phyloP scores from a whole-genome alignment of 495 filamentous ascomycete genomes.

The Immersiella caudata region DNA sequence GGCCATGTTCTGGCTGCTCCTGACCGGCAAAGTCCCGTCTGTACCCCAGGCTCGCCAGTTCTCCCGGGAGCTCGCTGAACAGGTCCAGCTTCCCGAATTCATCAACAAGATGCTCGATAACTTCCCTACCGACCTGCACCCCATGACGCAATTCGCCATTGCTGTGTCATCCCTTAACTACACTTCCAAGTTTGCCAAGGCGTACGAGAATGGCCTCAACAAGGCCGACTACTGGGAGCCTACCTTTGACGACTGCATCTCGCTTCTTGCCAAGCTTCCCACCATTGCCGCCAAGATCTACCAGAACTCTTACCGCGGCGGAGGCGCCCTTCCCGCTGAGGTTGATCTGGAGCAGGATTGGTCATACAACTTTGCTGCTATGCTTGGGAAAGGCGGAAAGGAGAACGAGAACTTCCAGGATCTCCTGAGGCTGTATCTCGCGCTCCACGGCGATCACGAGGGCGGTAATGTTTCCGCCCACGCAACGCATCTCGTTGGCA shows the following conservation, averaged over 20 bases:
- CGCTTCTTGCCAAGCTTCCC: slow-evolving; percentile 91
- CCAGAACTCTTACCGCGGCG: slow-evolving; percentile 79
- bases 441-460: slow-evolving; percentile 97
- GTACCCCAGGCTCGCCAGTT: slow-evolving; percentile 77
- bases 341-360: slow-evolving; percentile 88
- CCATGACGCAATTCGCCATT: slow-evolving; percentile 97
- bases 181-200: slow-evolving; percentile 87
- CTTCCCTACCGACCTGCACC: slow-evolving; percentile 87
- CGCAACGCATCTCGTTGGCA: slow-evolving; percentile 96
- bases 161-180: slow-evolving; percentile 93
- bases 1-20: slow-evolving; percentile 98
- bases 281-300: slow-evolving; percentile 97
- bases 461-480: slow-evolving; percentile 97
- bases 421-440: slow-evolving; percentile 87
- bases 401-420: slow-evolving; percentile 95
- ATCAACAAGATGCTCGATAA: slow-evolving; percentile 85
- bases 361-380: slow-evolving; percentile 96
- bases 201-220: slow-evolving; percentile 84
- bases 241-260: slow-evolving; percentile 94
- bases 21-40: slow-evolving; percentile 90
- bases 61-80: slow-evolving; percentile 83
- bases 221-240: slow-evolving; percentile 99
- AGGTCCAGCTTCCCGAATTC: slow-evolving; percentile 80
- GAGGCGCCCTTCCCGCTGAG: slow-evolving; percentile 73
- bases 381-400: slow-evolving; percentile 87